A percentile compares a stretch with the other conserved stretches of the same genome.
phyloP scores from a whole-genome alignment of 768 basidiomycete species.

The Tricholoma saponaceum region DNA sequence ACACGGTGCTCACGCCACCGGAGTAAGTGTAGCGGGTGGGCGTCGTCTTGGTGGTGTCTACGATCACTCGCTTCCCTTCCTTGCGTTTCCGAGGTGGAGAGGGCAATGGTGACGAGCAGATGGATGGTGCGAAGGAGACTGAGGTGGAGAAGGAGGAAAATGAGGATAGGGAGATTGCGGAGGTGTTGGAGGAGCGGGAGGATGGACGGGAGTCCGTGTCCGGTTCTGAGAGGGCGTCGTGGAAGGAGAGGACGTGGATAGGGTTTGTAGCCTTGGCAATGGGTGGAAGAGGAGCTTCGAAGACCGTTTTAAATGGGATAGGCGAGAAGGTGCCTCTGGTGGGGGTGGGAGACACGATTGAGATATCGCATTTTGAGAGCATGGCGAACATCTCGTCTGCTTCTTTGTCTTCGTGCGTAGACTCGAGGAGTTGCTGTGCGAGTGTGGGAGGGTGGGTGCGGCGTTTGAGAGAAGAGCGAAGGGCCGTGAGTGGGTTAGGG shows the following conservation, averaged over 20 bases:
- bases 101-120: conserved; percentile 8
- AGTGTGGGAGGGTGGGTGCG: conserved; percentile 22
- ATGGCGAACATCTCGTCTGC: conserved; percentile 33
- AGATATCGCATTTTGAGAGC: conserved; percentile 23
- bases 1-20: conserved; percentile 39
- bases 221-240: conserved; percentile 17
- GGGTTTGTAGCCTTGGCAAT: background rate
- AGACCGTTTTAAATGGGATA: background rate
- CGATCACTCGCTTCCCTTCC: conserved; percentile 13
- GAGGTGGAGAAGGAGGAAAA: conserved; percentile 21
- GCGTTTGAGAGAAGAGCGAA: conserved; percentile 17
- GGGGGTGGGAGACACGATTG: conserved; percentile 31
- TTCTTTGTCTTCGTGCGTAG: conserved; percentile 24
- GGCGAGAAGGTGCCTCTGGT: conserved; percentile 24
- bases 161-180: conserved; percentile 19
- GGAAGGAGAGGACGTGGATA: conserved; percentile 7
- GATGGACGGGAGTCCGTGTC: conserved; percentile 32
- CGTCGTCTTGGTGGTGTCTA: conserved; percentile 23
- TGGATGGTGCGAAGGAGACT: conserved; percentile 25
- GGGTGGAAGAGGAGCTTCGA: conserved; percentile 1
- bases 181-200: conserved; percentile 35
- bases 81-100: conserved; percentile 3
- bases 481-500: conserved; percentile 15
- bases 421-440: conserved; percentile 30
- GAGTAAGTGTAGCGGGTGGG: conserved; percentile 36